These are phyloP conservation scores for Phytophthora rubi DNA, from an alignment of 352 stramenopile species.

Conservation along the genomic window DNA sequence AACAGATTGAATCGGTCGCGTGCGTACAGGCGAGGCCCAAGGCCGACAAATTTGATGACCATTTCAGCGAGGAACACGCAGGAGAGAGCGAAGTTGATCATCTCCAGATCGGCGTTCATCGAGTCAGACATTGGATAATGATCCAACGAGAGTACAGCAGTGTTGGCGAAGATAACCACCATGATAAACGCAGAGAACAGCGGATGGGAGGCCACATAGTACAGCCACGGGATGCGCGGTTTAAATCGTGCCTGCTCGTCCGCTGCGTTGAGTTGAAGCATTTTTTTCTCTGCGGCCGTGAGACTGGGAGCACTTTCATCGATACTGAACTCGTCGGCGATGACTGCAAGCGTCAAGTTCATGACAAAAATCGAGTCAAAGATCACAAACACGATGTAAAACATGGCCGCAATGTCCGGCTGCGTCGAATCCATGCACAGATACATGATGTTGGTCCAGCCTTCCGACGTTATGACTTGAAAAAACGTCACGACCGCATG, in stretches of 20 bases:
- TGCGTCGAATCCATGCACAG: conserved; percentile 68
- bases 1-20: conserved; percentile 84
- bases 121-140: conserved; percentile 71
- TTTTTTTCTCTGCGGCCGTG: conserved; percentile 27
- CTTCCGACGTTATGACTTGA: conserved; percentile 93
- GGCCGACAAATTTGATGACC: conserved; percentile 80
- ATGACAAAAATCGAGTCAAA: conserved; percentile 94
- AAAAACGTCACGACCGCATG: conserved; percentile 92
- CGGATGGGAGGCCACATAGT: conserved; percentile 57
- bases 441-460: conserved; percentile 94
- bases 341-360: conserved; percentile 92
- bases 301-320: conserved; percentile 47
- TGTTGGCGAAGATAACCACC: conserved; percentile 84
- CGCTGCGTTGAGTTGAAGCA: conserved; percentile 26
- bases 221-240: conserved; percentile 43
- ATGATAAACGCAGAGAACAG: conserved; percentile 69
- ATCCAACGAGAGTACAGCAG: conserved; percentile 78
- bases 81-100: conserved; percentile 79
- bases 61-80: conserved; percentile 78
- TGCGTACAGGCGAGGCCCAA: conserved; percentile 73
- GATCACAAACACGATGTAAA: conserved; percentile 88
- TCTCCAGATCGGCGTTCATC: conserved; percentile 59
- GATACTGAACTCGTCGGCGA: conserved; percentile 89
- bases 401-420: conserved; percentile 67
- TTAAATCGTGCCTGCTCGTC: conserved; percentile 19